Evolutionary conservation across 1,284 basidiomycete species (phyloP).

Genomic region (Thecaphora frezii): DNA sequence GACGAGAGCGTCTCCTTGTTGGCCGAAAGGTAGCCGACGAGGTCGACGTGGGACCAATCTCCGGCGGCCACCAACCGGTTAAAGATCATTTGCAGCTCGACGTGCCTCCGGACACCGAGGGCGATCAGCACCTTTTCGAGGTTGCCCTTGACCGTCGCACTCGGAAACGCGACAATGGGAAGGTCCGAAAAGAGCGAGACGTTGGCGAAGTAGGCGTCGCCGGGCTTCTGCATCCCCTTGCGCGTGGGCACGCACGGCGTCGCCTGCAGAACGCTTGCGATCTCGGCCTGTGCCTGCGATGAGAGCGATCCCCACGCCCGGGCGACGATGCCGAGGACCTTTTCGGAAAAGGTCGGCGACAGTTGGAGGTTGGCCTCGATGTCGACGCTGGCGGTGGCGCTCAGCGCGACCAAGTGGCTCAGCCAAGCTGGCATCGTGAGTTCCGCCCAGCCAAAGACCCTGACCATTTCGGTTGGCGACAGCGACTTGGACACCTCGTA

Average conservation of each 20-base stretch:
- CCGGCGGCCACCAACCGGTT: constrained; percentile 60
- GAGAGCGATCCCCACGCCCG: constrained; percentile 76
- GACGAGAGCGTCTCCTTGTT: constrained; percentile 72
- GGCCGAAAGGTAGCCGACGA: constrained; percentile 69
- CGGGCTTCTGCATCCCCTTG: constrained; percentile 72
- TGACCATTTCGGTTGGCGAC: constrained; percentile 47
- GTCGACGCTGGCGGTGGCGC: constrained; percentile 12
- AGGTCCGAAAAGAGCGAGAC: constrained; percentile 87
- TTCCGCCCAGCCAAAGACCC: constrained; percentile 72
- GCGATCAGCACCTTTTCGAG: constrained; percentile 76
- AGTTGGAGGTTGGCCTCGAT: constrained; percentile 69
- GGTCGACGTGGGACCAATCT: constrained; percentile 61
- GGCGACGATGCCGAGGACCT: constrained; percentile 72
- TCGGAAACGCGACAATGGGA: constrained; percentile 72
- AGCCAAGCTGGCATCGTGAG: constrained; percentile 78
- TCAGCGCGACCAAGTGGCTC: constrained; percentile 66
- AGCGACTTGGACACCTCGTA: constrained; percentile 69
- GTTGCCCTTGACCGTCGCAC: constrained; percentile 69
- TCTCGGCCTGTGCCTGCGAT: constrained; percentile 66
- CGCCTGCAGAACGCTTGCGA: constrained; percentile 67
- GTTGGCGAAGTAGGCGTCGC: constrained; percentile 82
- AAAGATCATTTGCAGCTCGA: constrained; percentile 65
- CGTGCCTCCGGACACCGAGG: constrained; percentile 85
- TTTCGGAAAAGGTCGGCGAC: constrained; percentile 79
- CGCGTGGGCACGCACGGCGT: constrained; percentile 83